Percentiles rank a stretch among this genome's conserved stretches.
phyloP scores from a whole-genome alignment of 2,329 filamentous ascomycete genomes.

The Aspergillus sergii region DNA sequence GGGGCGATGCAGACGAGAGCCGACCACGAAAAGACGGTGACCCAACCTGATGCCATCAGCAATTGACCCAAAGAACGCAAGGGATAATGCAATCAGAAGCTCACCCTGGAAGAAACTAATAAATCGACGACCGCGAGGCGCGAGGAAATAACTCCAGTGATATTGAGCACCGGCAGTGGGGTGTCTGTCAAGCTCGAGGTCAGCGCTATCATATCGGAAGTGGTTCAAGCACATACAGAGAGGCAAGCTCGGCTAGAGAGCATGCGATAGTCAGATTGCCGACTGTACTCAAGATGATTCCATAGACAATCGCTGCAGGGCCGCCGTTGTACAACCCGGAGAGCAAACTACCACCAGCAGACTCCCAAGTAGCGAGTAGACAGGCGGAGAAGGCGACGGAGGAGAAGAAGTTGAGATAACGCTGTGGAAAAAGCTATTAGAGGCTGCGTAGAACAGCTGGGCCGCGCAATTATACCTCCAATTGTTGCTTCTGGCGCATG shows the following conservation, averaged over 20 bases:
- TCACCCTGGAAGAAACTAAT: constrained; percentile 27
- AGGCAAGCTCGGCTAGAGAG: constrained; percentile 43
- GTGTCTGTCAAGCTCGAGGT: constrained; percentile 19
- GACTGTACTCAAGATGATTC: constrained; percentile 33
- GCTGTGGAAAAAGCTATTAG: background rate
- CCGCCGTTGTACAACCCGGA: constrained; percentile 36
- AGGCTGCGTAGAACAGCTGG: background rate
- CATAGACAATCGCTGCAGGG: constrained; percentile 38
- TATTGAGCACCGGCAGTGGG: constrained; percentile 36
- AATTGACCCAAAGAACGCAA: too few species aligned
- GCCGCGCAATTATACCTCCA: too few species aligned
- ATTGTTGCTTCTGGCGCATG: too few species aligned
- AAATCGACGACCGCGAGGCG: constrained; percentile 22
- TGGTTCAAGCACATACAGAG: constrained; percentile 27
- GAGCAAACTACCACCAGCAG: constrained; percentile 25
- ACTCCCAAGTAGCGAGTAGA: constrained; percentile 44
- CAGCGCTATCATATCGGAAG: background rate
- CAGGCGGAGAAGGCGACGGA: constrained; percentile 42
- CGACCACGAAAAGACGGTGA: constrained; percentile 27
- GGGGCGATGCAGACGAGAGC: constrained; percentile 25
- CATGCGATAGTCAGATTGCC: constrained; percentile 39
- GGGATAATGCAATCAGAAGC: too few species aligned
- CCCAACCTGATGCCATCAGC: too few species aligned
- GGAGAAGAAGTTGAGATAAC: constrained; percentile 32
- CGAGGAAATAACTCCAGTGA: constrained; percentile 38